A percentile compares a stretch with the other conserved stretches of the same genome.
phyloP scores from a whole-genome alignment of 2,329 filamentous ascomycete species.

The Alternaria sp. region DNA sequence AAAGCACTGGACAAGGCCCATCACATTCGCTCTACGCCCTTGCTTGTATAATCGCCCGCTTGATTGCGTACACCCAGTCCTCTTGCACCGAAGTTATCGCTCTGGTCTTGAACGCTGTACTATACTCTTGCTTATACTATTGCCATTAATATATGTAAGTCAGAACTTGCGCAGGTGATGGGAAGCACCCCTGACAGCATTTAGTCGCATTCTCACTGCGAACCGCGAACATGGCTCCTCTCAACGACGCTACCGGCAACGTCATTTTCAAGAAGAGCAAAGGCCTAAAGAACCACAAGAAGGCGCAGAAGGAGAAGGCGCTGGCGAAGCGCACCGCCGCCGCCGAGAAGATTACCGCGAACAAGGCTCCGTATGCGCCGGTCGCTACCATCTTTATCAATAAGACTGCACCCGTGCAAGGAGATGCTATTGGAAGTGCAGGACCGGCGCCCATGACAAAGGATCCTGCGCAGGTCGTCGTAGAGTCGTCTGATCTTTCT shows the following conservation, averaged over 20 bases:
- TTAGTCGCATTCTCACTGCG: background rate
- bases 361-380: background rate
- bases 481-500: background rate
- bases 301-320: slow-evolving; percentile 9
- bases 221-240: background rate
- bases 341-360: background rate
- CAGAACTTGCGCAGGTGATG: background rate
- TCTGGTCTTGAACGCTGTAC: background rate
- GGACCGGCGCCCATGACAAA: background rate
- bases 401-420: background rate
- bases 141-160: background rate
- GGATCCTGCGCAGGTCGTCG: no score
- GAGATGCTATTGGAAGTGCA: background rate
- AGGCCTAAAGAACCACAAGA: slow-evolving; percentile 7
- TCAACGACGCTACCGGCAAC: background rate
- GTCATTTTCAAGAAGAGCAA: slow-evolving; percentile 3
- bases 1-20: no score
- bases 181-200: background rate
- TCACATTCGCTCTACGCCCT: background rate
- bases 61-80: accelerated
- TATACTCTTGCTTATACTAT: background rate
- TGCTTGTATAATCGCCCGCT: no score
- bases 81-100: no score
- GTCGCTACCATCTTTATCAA: no score
- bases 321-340: background rate